phyloP scores from a whole-genome alignment of 2,329 filamentous ascomycete species.

The Beauveria sp. region DNA sequence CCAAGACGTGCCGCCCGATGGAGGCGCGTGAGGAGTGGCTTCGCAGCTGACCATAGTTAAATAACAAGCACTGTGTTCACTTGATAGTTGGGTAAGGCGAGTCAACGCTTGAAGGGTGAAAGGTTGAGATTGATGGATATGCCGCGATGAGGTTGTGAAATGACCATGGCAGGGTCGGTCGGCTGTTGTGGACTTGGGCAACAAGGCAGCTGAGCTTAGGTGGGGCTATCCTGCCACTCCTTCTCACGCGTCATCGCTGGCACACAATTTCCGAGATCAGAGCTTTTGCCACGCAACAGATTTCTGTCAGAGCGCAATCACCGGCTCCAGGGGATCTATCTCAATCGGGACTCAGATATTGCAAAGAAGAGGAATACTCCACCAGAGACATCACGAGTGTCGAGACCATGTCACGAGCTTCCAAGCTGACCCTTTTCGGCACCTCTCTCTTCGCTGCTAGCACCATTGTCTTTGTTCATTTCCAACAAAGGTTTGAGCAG shows the following conservation, averaged over 20 bases:
- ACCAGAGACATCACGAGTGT: not conserved
- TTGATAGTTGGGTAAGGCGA: not conserved
- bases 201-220: not conserved
- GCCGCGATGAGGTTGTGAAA: not conserved
- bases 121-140: not conserved
- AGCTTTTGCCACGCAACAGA: not conserved
- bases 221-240: not conserved
- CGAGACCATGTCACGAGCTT: slow-evolving; percentile 71
- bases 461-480: slow-evolving; percentile 83
- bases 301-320: not conserved
- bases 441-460: slow-evolving; percentile 69
- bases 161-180: not conserved
- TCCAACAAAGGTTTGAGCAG: slow-evolving; percentile 77
- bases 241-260: not conserved
- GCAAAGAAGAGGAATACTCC: not conserved
- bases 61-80: not conserved
- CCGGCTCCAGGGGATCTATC: not conserved
- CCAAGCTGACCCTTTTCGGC: slow-evolving; percentile 74
- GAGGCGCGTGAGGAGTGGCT: not conserved
- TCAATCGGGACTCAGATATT: not conserved
- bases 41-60: slow-evolving; percentile 2
- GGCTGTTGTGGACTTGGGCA: not conserved
- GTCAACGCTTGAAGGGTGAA: not conserved
- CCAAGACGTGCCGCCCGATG: not conserved
- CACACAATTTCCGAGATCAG: not conserved